Evolutionary conservation across 495 filamentous ascomycete species (phyloP).

Genomic region (Penicillium pancosmium): DNA sequence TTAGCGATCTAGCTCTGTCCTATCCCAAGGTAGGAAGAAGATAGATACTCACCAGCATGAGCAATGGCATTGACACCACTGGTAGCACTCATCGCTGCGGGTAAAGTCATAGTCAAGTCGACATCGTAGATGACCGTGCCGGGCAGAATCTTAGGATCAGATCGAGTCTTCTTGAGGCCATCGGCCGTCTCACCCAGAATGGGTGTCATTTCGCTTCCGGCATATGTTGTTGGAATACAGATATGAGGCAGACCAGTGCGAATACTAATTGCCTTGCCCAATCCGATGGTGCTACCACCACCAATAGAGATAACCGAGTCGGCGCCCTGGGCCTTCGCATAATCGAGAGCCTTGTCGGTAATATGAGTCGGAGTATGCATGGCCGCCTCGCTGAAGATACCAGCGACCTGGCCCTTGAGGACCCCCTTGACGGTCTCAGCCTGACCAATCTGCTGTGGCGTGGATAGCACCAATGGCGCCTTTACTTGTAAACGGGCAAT

Average conservation of each 20-base stretch:
- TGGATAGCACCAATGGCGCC: constrained; percentile 61
- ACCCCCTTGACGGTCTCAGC: constrained; percentile 52
- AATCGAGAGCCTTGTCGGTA: constrained; percentile 61
- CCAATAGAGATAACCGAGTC: constrained; percentile 64
- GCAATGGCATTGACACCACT: constrained; percentile 74
- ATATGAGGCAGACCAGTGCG: constrained; percentile 66
- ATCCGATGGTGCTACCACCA: constrained; percentile 66
- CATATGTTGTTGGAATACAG: constrained; percentile 70
- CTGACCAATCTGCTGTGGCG: constrained; percentile 57
- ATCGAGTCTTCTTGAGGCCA: constrained; percentile 65
- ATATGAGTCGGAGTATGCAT: constrained; percentile 71
- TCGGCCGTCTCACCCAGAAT: constrained; percentile 68
- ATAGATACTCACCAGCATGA: constrained; percentile 53
- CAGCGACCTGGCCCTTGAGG: constrained; percentile 54
- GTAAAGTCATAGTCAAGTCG: constrained; percentile 67
- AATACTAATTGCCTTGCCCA: constrained; percentile 69
- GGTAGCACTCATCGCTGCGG: constrained; percentile 58
- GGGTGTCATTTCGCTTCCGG: constrained; percentile 70
- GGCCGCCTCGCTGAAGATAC: constrained; percentile 63
- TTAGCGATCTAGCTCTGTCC: neutral
- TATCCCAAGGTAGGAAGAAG: neutral
- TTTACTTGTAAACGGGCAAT: constrained; percentile 56
- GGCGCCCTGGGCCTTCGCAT: constrained; percentile 48
- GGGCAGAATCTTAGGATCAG: constrained; percentile 66
- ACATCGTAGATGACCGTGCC: constrained; percentile 72